Conservation (phyloP, 768 basidiomycete species). For the Tubosaeta sp. region DNA sequence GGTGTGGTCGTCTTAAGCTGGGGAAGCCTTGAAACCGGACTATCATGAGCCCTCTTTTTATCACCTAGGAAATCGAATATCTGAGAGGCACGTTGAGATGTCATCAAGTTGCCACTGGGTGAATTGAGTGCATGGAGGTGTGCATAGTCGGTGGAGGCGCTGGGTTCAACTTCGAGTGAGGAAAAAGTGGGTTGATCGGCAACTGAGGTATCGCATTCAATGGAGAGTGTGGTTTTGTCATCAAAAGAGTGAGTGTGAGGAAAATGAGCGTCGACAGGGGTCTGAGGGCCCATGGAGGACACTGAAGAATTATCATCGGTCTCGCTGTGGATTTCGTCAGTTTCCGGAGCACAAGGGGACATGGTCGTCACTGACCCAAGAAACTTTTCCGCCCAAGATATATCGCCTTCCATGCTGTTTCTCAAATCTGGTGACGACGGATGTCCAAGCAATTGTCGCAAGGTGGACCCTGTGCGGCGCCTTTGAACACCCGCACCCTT, state of each 20-base stretch:
- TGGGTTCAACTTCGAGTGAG: conserved; percentile 74
- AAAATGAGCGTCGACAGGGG: conserved; percentile 43
- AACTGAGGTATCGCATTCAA: conserved; percentile 43
- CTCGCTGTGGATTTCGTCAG: conserved; percentile 35
- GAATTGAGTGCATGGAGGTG: conserved; percentile 13
- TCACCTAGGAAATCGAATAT: conserved; percentile 69
- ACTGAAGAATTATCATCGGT: conserved; percentile 40
- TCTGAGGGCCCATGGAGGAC: conserved; percentile 48
- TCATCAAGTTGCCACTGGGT: conserved; percentile 42
- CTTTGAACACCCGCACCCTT: conserved; percentile 48
- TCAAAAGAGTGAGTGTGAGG: conserved; percentile 37
- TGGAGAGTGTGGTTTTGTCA: conserved; percentile 37
- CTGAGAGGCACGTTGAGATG: conserved; percentile 68
- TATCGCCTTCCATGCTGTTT: conserved; percentile 59
- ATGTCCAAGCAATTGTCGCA: conserved; percentile 67
- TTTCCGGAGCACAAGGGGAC: neutral
- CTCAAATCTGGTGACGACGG: conserved; percentile 30
- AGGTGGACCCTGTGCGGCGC: conserved; percentile 62
- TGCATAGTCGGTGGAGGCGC: conserved; percentile 43
- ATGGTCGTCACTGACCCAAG: conserved; percentile 46
- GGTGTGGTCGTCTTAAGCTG: conserved; percentile 24
- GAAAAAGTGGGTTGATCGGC: conserved; percentile 46
- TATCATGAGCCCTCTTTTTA: conserved; percentile 36
- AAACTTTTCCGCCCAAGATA: conserved; percentile 80
- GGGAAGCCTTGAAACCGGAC: conserved; percentile 31